phyloP scores from a whole-genome alignment of 305 asterid genomes.

The Salvia sclarea region DNA sequence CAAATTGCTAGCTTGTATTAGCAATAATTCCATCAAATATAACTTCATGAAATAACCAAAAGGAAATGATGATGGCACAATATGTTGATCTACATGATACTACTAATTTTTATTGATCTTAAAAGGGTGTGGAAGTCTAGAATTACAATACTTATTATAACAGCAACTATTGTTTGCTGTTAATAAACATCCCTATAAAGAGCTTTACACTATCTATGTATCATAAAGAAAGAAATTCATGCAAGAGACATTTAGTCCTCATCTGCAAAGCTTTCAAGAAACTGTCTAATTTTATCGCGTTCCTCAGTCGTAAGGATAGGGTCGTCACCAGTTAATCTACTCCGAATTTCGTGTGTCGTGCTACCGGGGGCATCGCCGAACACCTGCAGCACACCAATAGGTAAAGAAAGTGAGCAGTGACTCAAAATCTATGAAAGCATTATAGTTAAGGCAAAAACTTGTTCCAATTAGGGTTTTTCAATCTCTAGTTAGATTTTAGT shows the following conservation, averaged over 20 bases:
- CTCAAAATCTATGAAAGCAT: not conserved
- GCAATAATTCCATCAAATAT: not conserved
- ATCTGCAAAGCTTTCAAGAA: conserved; percentile 60
- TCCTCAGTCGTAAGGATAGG: conserved; percentile 63
- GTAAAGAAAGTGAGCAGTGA: not conserved
- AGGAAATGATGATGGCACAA: not conserved
- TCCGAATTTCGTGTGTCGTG: conserved; percentile 47
- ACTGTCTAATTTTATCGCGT: conserved; percentile 54
- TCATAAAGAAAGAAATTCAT: conserved; percentile 10
- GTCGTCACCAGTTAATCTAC: conserved; percentile 60
- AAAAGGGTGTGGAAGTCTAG: not conserved
- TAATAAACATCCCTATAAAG: conserved; percentile 28
- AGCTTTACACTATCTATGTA: conserved; percentile 34
- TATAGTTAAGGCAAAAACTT: no score
- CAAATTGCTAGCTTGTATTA: conserved; percentile 85
- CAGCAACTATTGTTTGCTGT: not conserved
- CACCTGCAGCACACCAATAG: conserved; percentile 55
- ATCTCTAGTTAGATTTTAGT: no score
- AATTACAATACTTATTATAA: conserved; percentile 16
- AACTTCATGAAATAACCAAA: not conserved
- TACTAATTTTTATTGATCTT: conserved; percentile 16
- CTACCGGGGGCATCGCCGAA: conserved; percentile 45
- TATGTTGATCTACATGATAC: not conserved
- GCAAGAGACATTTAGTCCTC: conserved; percentile 40
- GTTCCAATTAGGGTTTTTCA: no score